Evolutionary conservation across 1,284 basidiomycete genomes (phyloP).

Genomic region (Erythrobasidium hasegawianum): DNA sequence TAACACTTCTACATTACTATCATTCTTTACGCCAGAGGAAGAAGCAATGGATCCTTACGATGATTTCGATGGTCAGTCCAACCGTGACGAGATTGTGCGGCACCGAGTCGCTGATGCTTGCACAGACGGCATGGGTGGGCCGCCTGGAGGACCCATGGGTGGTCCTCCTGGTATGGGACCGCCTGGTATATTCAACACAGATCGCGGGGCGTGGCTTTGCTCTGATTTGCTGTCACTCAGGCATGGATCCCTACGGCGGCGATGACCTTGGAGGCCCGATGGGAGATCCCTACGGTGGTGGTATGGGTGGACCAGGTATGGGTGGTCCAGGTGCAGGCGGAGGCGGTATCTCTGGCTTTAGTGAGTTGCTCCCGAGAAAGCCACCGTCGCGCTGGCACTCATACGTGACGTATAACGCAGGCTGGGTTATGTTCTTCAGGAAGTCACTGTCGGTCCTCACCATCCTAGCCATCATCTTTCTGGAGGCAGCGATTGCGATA

Average conservation of each 20-base stretch:
- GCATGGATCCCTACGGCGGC: constrained; percentile 1
- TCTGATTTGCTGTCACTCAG: not conserved
- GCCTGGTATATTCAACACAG: not conserved
- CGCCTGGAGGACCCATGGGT: constrained; percentile 1
- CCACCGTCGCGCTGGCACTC: no score
- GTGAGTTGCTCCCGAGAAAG: no score
- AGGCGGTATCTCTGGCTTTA: not conserved
- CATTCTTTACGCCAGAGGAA: no score
- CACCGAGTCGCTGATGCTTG: no score
- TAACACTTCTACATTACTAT: no score
- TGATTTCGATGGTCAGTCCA: no score
- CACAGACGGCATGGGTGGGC: constrained; percentile 11
- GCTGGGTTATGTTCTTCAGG: constrained; percentile 11
- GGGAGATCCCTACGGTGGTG: not conserved
- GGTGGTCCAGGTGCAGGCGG: constrained; percentile 1
- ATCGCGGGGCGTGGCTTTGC: no score
- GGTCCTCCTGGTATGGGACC: not conserved
- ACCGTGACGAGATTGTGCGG: no score
- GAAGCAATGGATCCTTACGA: no score
- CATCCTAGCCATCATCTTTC: constrained; percentile 20
- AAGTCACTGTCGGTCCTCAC: constrained; percentile 12
- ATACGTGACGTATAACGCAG: no score
- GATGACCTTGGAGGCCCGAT: not conserved
- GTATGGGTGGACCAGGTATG: not conserved
- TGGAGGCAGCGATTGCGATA: constrained; percentile 23